Conservation (phyloP, 306 rosid genomes). For the Vigna reflexopilosa region DNA sequence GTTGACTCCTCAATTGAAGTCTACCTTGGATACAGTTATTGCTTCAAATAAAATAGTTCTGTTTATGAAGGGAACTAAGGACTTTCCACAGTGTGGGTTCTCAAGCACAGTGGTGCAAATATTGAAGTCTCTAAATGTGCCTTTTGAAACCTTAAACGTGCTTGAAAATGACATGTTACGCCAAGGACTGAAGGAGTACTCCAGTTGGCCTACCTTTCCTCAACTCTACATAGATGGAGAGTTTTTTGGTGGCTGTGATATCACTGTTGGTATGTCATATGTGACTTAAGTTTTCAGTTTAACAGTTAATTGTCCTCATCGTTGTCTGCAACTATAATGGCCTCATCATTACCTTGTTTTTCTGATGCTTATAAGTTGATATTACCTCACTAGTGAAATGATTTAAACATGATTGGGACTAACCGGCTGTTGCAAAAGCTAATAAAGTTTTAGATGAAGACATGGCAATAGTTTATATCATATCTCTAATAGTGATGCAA, state of each 20-base stretch:
- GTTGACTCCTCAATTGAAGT: conserved; percentile 80
- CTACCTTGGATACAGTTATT: conserved; percentile 88
- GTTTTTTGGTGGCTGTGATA: conserved; percentile 98
- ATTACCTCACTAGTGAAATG: conserved; percentile 30
- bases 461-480: not conserved
- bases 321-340: conserved; percentile 10
- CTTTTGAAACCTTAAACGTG: conserved; percentile 77
- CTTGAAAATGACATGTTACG: conserved; percentile 86
- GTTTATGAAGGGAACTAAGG: conserved; percentile 94
- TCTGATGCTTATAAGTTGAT: conserved; percentile 25
- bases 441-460: not conserved
- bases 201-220: conserved; percentile 97
- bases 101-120: conserved; percentile 94
- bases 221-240: conserved; percentile 96
- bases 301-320: not conserved
- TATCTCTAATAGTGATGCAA: conserved; percentile 1
- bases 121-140: conserved; percentile 75
- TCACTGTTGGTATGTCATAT: conserved; percentile 81
- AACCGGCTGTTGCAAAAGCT: not conserved
- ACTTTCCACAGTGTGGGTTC: conserved; percentile 97
- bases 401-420: conserved; percentile 1
- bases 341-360: not conserved
- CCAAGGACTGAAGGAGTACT: conserved; percentile 86
- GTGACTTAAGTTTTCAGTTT: not conserved
- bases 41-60: conserved; percentile 79